Conservation (phyloP, 169 alveolate genomes). For the Plasmodium ovale region DNA sequence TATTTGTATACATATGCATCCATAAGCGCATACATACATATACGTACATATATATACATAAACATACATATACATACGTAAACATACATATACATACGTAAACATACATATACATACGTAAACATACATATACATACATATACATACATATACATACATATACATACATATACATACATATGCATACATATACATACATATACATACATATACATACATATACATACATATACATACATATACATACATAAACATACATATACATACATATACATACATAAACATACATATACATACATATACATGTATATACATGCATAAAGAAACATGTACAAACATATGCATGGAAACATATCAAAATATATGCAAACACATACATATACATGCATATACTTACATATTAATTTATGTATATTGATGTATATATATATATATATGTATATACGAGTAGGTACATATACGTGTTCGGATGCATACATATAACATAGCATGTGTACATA, state of each 20-base stretch:
- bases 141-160: not conserved
- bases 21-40: not conserved
- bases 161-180: not conserved
- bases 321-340: no score
- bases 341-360: not conserved
- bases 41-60: not conserved
- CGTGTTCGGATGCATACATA: not conserved
- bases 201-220: not conserved
- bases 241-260: not conserved
- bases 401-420: not conserved
- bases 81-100: not conserved
- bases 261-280: not conserved
- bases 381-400: not conserved
- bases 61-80: not conserved
- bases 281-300: not conserved
- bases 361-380: conserved; percentile 2
- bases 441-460: no score
- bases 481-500: not conserved
- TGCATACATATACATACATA: not conserved
- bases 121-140: not conserved
- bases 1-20: not conserved
- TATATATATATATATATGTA: no score
- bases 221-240: not conserved
- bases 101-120: not conserved
- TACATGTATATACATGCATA: no score